Conservation (phyloP, 2,329 filamentous ascomycete genomes). For the Sporothrix brunneoviolacea region DNA sequence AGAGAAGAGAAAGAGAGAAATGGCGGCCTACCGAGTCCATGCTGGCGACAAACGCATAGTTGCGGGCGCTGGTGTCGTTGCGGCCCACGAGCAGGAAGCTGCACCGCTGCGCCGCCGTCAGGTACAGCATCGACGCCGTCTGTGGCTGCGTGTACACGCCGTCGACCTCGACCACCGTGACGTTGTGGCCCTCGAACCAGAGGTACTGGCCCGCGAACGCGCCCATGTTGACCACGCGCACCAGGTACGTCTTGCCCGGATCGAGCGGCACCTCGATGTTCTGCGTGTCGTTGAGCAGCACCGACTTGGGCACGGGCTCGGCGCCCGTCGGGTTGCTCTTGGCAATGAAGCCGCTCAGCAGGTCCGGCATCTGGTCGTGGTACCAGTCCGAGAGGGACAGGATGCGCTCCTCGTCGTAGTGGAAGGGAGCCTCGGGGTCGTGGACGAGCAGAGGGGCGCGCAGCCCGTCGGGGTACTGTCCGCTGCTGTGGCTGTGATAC, state of each 20-base stretch:
- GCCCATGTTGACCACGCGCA: constrained; percentile 66
- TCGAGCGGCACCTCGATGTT: constrained; percentile 53
- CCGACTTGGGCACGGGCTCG: constrained; percentile 60
- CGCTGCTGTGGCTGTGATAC: constrained; percentile 65
- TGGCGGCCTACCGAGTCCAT: constrained; percentile 71
- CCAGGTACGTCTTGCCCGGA: constrained; percentile 63
- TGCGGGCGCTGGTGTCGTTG: constrained; percentile 52
- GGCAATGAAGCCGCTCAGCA: constrained; percentile 43
- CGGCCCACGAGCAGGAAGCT: constrained; percentile 60
- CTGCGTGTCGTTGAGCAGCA: constrained; percentile 65
- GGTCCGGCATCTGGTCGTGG: constrained; percentile 46
- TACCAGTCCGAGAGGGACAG: constrained; percentile 67
- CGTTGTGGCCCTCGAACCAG: constrained; percentile 60
- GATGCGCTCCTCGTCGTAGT: constrained; percentile 56
- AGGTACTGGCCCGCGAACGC: constrained; percentile 62
- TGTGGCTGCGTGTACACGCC: constrained; percentile 59
- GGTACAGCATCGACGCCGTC: constrained; percentile 56
- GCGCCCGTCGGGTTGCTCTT: constrained; percentile 50
- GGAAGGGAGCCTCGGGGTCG: constrained; percentile 53
- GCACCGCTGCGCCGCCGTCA: constrained; percentile 61
- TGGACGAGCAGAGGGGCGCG: constrained; percentile 58
- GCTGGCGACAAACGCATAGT: constrained; percentile 61
- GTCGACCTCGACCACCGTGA: constrained; percentile 66
- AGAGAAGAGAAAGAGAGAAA: no score
- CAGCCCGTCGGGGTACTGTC: constrained; percentile 61